These are phyloP conservation scores for Alternaria brassicicola DNA, from an alignment of 2,329 filamentous ascomycete species.

Conservation along the genomic window DNA sequence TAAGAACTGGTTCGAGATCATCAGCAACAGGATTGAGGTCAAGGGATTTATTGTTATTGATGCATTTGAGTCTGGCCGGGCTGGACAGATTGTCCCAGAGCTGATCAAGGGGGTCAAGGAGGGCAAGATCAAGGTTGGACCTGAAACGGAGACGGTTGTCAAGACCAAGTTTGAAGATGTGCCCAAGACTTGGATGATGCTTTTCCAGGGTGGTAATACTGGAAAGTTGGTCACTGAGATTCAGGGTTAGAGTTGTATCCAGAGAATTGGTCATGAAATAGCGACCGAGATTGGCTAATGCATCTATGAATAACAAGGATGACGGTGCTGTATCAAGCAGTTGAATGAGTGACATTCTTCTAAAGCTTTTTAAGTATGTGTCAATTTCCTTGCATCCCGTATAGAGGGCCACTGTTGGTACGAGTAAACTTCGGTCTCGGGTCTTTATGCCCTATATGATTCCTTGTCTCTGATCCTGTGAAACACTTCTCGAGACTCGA, in stretches of 20 bases:
- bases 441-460: too few relatives aligned
- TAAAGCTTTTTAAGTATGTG: too few relatives aligned
- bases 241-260: neutral
- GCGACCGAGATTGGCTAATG: too few relatives aligned
- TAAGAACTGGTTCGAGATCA: conserved; percentile 54
- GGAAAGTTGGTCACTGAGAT: conserved; percentile 56
- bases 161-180: conserved; percentile 56
- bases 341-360: too few relatives aligned
- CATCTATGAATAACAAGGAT: neutral
- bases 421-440: too few relatives aligned
- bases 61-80: conserved; percentile 40
- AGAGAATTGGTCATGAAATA: too few relatives aligned
- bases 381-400: too few relatives aligned
- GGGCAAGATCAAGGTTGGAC: conserved; percentile 55
- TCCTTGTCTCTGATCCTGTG: too few relatives aligned
- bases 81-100: conserved; percentile 30
- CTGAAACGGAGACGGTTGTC: conserved; percentile 57
- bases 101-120: conserved; percentile 44
- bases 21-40: conserved; percentile 51
- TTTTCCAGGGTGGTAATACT: conserved; percentile 56
- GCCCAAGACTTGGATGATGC: conserved; percentile 56
- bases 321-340: too few relatives aligned
- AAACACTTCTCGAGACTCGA: too few relatives aligned
- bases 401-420: too few relatives aligned
- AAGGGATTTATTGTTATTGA: conserved; percentile 55